Percentiles rank a stretch among this genome's conserved stretches.
phyloP scores from a whole-genome alignment of 2,329 filamentous ascomycete genomes.

The Penicillium sp. region DNA sequence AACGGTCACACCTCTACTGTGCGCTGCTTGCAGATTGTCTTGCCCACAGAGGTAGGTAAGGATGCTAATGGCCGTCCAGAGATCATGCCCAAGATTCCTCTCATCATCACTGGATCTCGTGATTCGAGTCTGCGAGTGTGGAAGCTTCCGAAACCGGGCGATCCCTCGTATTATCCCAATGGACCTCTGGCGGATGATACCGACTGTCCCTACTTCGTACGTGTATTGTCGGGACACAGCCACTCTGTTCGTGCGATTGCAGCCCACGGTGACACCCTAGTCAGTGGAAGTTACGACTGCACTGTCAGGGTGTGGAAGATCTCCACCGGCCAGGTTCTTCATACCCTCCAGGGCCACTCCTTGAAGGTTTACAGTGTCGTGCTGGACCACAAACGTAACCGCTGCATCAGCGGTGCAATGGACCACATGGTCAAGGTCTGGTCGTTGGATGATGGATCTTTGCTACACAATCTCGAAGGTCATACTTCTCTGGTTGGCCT shows the following conservation, averaged over 20 bases:
- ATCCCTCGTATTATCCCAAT: constrained; percentile 78
- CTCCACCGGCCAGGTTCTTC: constrained; percentile 86
- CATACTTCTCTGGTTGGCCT: constrained; percentile 91
- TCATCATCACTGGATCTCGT: constrained; percentile 96
- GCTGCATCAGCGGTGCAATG: constrained; percentile 98
- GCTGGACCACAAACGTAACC: constrained; percentile 85
- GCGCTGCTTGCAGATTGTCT: constrained; percentile 90
- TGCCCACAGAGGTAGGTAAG: constrained; percentile 79
- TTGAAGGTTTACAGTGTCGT: constrained; percentile 98
- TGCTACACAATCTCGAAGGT: constrained; percentile 88
- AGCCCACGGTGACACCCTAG: constrained; percentile 91
- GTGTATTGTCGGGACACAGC: constrained; percentile 81
- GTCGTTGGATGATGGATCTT: constrained; percentile 85
- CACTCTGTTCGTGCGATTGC: constrained; percentile 97
- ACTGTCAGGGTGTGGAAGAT: constrained; percentile 97
- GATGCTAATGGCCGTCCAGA: constrained; percentile 73
- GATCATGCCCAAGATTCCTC: constrained; percentile 90
- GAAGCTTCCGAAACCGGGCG: constrained; percentile 83
- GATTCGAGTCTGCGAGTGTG: constrained; percentile 94
- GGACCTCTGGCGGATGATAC: constrained; percentile 72
- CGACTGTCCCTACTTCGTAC: constrained; percentile 94
- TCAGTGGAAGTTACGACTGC: constrained; percentile 95
- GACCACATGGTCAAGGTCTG: constrained; percentile 98
- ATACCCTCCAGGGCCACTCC: constrained; percentile 82
- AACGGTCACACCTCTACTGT: constrained; percentile 98